Evolutionary conservation across 2,329 filamentous ascomycete genomes (phyloP).

Genomic region (Byssoonygena ceratinophila): DNA sequence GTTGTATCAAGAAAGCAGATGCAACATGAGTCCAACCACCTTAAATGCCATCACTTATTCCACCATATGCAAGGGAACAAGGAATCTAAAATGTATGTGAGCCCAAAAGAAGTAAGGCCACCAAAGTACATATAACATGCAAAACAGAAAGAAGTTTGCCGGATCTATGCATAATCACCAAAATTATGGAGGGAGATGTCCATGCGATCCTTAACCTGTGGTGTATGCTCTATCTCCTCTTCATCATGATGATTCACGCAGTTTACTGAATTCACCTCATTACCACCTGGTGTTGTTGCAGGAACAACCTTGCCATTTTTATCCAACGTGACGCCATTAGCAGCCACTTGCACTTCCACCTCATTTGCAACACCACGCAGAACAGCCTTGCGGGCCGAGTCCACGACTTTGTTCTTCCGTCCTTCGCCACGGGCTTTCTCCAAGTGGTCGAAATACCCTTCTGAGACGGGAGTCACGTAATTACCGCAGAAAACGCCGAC

Average conservation of each 20-base stretch:
- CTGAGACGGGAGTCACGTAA: conserved; percentile 70
- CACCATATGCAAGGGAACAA: background rate
- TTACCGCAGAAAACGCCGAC: conserved; percentile 84
- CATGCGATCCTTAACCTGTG: conserved; percentile 42
- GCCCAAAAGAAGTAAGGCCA: background rate
- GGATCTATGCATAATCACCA: conserved; percentile 31
- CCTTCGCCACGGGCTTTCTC: conserved; percentile 61
- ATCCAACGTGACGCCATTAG: conserved; percentile 51
- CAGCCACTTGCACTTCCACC: conserved; percentile 51
- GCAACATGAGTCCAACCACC: background rate
- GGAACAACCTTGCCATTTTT: conserved; percentile 42
- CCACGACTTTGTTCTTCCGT: conserved; percentile 55
- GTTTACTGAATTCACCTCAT: background rate
- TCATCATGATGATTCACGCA: conserved; percentile 16
- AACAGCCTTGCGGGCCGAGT: conserved; percentile 54
- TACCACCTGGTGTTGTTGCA: background rate
- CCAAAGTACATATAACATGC: background rate
- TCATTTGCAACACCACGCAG: conserved; percentile 52
- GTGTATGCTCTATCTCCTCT: conserved; percentile 25
- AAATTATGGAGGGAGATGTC: conserved; percentile 54
- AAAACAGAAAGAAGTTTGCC: background rate
- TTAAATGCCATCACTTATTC: conserved; percentile 1
- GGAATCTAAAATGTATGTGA: background rate
- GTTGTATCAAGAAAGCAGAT: background rate
- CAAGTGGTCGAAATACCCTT: conserved; percentile 72